Base-by-base conservation (phyloP, 139 green algal species). In the Diplosphaera chodatii region DNA sequence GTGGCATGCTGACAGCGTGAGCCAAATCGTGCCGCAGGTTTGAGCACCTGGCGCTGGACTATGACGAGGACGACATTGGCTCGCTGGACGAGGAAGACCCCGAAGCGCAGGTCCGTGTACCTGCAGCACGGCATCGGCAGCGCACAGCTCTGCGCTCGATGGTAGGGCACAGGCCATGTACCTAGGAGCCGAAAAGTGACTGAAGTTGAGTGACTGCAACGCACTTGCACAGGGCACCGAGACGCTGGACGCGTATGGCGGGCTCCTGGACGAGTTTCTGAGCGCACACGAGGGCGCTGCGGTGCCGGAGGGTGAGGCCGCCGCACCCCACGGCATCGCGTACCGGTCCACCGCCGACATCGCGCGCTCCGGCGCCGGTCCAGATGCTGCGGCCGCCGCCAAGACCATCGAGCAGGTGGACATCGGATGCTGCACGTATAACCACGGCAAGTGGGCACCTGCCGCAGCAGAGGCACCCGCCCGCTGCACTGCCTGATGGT, bases 241-340 rank as follows among this genome's bases (percentile, higher is more conserved):
- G 2, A 62, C 20, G 3, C 34, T 77, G 1, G 63, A 72, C 30
- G 48, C 74, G 28, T 94, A 91, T 74, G 77, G 70, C 3, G 65
- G 68, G 64, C 59, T 95, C 40, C 64, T 96, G 70, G 81, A 94
- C 70, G 82, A 96, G 68, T 96, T 96, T 71, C 73, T 95, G 71
- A 64, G 62, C 32, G 71, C 80, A 40, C 72, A 86, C 30, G 56
- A 37, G 16, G 64, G 63, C 6, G 41, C 34, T 29, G 40, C 40
- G 27, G 32, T 69, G 28, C 67, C 37, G 4, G 55, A 83, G 40
- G 80, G 82, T 37, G 66, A 37, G 55, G 15, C 22, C 13, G 48
- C 48, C 13, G 48, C 48, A 18, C 40, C 63, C 32, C 37, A 56
- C 20, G 75, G 75, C 22, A 27, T 55, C 30, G 29, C 29, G 0